Base-by-base conservation (phyloP, 2,329 filamentous ascomycete genomes). In the Trichophyton schoenleinii region DNA sequence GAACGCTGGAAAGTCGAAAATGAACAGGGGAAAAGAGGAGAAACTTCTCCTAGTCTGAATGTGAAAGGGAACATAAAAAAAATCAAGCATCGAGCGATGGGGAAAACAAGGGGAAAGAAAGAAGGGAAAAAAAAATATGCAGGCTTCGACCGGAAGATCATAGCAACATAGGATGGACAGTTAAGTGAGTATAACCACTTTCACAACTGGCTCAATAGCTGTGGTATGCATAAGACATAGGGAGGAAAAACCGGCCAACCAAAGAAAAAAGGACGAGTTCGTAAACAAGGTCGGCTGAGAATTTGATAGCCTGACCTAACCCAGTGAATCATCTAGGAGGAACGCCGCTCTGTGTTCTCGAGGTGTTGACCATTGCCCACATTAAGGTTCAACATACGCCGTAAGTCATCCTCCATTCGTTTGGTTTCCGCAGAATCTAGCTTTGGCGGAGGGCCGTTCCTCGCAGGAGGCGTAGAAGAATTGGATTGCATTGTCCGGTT, bases 371-470 rank as follows among this genome's bases (percentile, higher is more conserved):
- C 66, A 25, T 69, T 61, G 28, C 52, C 28, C 44, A 68, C 68
- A 67, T 75, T 72, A 60, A 79, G 69, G 62, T 79, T 79, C 68
- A 79, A 65, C 36, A 79, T 76, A 34, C 76, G 71, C 34, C 77
- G 73, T 60, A 79, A 67, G 68, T 79, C 76, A 67, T 79, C 77
- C 65, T 79, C 77, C 67, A 79, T 76, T 60, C 74, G 71, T 65
- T 75, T 75, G 3, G 74, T 75, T 63, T 77, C 76, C 28, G 70
- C 55, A 28, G 70, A 66, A 49, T 69, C 68, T 7, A 66, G 57
- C 49, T 53, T 61, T 25, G 69, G 60, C 28, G 69, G 65, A 59
- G 60, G 15, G 9, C n/a, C 69, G 64, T 9, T 69, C 61, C 2
- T 68, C 66, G 68, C 22, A 15, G 34, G 55, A 11, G 55, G 41